These are phyloP conservation scores for Prunella vulgaris DNA, from an alignment of 257 asterid genomes.

Conservation along the genomic window DNA sequence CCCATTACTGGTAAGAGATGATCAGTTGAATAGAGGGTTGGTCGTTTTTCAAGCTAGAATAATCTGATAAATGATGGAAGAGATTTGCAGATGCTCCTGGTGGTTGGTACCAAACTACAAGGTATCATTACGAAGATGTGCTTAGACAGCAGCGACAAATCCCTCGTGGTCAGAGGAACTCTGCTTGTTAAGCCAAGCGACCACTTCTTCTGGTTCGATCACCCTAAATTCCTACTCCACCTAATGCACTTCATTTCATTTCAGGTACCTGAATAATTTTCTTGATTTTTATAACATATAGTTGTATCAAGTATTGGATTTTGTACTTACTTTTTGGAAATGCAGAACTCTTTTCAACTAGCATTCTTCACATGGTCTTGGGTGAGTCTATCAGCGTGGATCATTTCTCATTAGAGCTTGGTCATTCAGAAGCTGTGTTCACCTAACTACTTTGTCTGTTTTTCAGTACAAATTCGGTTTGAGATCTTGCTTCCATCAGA, in stretches of 20 bases:
- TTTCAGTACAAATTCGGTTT: slow-evolving; percentile 54
- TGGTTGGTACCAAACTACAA: slow-evolving; percentile 71
- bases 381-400: slow-evolving; percentile 34
- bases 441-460: not conserved
- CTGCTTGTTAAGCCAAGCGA: slow-evolving; percentile 63
- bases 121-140: slow-evolving; percentile 71
- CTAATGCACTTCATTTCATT: slow-evolving; percentile 67
- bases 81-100: slow-evolving; percentile 43
- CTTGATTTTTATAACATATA: not conserved
- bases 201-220: slow-evolving; percentile 64
- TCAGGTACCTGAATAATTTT: slow-evolving; percentile 45
- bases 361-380: slow-evolving; percentile 77
- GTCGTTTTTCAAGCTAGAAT: not conserved
- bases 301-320: not conserved
- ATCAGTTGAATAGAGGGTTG: not conserved
- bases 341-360: slow-evolving; percentile 73
- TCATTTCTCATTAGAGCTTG: not conserved
- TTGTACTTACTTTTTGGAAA: not conserved
- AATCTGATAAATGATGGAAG: not conserved
- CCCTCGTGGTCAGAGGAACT: slow-evolving; percentile 53
- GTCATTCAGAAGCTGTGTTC: not conserved
- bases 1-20: slow-evolving; percentile 55
- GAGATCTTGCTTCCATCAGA: slow-evolving; percentile 61
- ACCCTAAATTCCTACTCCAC: slow-evolving; percentile 63
- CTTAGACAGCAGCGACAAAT: slow-evolving; percentile 46